Evolutionary conservation across 768 basidiomycete genomes (phyloP), one percentile per base, ranked within the genome.

Genomic region (Tricholoma terreum): DNA sequence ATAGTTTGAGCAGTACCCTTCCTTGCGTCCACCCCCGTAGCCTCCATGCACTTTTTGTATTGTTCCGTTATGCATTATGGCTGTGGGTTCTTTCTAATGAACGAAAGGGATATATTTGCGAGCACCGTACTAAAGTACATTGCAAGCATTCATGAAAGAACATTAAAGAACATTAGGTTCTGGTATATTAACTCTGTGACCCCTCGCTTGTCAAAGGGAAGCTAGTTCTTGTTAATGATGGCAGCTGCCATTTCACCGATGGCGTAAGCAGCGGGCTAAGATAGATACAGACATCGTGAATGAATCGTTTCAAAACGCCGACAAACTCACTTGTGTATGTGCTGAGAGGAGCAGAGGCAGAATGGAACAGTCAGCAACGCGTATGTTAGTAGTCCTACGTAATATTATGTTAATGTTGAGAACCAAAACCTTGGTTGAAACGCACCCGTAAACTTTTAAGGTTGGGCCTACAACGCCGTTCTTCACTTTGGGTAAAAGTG

Each of bases 311-410:
- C n/a, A 15, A 38, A 10, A 36, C 14, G 7, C 11, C 6, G n/a
- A 54, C 3, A 12, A 35, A 35, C 56, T 51, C 7, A 64, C 69
- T 62, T 70, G 70, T 4, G 72, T 71, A 59, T 76, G 77, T 22
- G 74, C 69, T 3, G 73, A 71, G 45, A 77, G 59, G 12, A 73
- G 72, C 30, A 79, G 58, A 2, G 80, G 78, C 11, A 78, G 36
- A 42, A 81, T 63, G 2, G 77, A 79, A 3, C 72, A 49, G 60
- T 82, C 81, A 11, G 71, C 77, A 19, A 83, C 77, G 9, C 81
- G 77, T 21, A 82, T 43, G 57, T 82, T 82, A 15, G 57, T 62
- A 1, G 78, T 78, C 12, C 78, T 79, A 59, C 68, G 70, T 0
- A 74, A 69, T 64, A 61, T 30, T 57, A 40, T 48, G 21, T 10